These are phyloP conservation scores for Musa beccarii DNA, from an alignment of 176 grass and related monocot genomes.

Conservation along the genomic window DNA sequence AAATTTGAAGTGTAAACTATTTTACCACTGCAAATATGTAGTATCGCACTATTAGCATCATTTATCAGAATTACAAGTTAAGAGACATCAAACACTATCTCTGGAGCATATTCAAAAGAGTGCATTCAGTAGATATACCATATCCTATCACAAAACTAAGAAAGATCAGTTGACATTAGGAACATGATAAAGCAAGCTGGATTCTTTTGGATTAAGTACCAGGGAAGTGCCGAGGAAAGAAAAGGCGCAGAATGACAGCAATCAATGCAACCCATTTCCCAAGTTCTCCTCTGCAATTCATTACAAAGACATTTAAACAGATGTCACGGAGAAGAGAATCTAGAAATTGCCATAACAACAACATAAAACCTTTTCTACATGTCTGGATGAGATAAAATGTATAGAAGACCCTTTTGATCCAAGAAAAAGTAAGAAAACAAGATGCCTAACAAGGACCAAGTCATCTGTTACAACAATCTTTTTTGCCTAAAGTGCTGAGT, in stretches of 20 bases:
- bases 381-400: neutral
- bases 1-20: too few species aligned
- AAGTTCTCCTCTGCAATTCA: conserved; percentile 60
- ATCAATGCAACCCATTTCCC: conserved; percentile 72
- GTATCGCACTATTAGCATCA: too few species aligned
- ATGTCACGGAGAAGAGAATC: neutral
- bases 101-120: too few species aligned
- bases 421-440: neutral
- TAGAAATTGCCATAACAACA: neutral
- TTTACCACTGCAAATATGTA: too few species aligned
- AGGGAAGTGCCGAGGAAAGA: conserved; percentile 69
- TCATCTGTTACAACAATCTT: neutral
- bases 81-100: too few species aligned
- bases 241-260: conserved; percentile 69
- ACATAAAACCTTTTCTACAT: neutral
- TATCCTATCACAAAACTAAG: too few species aligned
- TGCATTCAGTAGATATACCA: too few species aligned
- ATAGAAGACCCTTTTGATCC: neutral
- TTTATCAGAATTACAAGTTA: too few species aligned
- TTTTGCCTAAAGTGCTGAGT: neutral
- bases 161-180: too few species aligned
- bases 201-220: conserved; percentile 29
- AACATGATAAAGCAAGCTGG: neutral
- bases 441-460: neutral
- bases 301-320: neutral